These are phyloP conservation scores for Phytophthora litchii DNA, from an alignment of 352 stramenopile genomes.

Conservation along the genomic window DNA sequence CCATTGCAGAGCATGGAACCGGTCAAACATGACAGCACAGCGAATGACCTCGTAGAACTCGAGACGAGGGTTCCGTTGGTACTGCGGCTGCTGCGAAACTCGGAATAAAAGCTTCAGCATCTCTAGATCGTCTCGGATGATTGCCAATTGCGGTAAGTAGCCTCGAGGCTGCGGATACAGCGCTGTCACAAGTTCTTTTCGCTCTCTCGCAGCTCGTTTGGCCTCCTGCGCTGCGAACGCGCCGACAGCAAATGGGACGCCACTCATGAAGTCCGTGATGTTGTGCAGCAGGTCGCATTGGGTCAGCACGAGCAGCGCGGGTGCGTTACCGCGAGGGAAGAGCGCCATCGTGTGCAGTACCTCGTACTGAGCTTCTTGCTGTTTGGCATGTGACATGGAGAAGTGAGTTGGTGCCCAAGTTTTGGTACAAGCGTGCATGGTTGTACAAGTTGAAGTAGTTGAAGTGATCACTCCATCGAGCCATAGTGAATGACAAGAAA, in stretches of 20 bases:
- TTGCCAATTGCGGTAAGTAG: slow-evolving; percentile 36
- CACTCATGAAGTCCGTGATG: slow-evolving; percentile 36
- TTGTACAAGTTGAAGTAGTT: slow-evolving; percentile 13
- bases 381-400: slow-evolving; percentile 8
- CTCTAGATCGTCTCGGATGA: slow-evolving; percentile 28
- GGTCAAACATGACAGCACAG: slow-evolving; percentile 39
- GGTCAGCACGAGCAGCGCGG: slow-evolving; percentile 34
- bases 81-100: slow-evolving; percentile 20
- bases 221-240: slow-evolving; percentile 23
- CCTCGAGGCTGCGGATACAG: slow-evolving; percentile 38
- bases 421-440: slow-evolving; percentile 4
- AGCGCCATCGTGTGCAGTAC: slow-evolving; percentile 15
- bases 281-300: slow-evolving; percentile 26
- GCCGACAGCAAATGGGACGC: slow-evolving; percentile 35
- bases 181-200: background rate
- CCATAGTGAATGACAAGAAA: background rate
- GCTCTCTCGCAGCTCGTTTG: slow-evolving; percentile 1
- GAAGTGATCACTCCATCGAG: slow-evolving; percentile 5
- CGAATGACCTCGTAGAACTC: slow-evolving; percentile 42
- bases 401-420: background rate
- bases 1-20: slow-evolving; percentile 29
- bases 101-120: slow-evolving; percentile 24
- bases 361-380: slow-evolving; percentile 2
- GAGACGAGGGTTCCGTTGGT: slow-evolving; percentile 25
- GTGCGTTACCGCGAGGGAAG: slow-evolving; percentile 10